Percentiles rank a stretch among this genome's conserved stretches.
Evolutionary conservation across 768 basidiomycete species (phyloP).

Genomic region (Pleurotus platypus): DNA sequence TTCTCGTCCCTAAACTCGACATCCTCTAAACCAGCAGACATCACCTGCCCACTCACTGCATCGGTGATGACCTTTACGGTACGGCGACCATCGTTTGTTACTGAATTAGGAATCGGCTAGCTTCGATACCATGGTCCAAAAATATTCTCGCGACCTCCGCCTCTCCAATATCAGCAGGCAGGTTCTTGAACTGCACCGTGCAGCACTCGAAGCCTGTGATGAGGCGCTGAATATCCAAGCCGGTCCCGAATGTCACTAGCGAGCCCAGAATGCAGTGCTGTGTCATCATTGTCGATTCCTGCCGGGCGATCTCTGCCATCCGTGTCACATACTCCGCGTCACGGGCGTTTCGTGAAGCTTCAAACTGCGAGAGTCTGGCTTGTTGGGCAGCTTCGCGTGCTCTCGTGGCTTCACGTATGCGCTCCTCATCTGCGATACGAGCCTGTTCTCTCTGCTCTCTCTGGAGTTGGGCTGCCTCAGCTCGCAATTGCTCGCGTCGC

Average conservation of each 20-base stretch:
- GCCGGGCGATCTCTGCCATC: slow-evolving; percentile 18
- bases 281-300: slow-evolving; percentile 39
- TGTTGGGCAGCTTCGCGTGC: too few species aligned
- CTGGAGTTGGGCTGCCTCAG: too few species aligned
- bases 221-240: slow-evolving; percentile 39
- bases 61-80: slow-evolving; percentile 40
- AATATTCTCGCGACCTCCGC: slow-evolving; percentile 42
- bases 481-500: too few species aligned
- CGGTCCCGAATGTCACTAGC: slow-evolving; percentile 48
- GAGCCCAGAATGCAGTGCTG: slow-evolving; percentile 40
- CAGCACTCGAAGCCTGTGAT: slow-evolving; percentile 52
- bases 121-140: slow-evolving; percentile 37
- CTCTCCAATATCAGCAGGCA: slow-evolving; percentile 35
- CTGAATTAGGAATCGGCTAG: slow-evolving; percentile 26
- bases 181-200: slow-evolving; percentile 39
- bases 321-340: slow-evolving; percentile 16
- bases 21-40: slow-evolving; percentile 44
- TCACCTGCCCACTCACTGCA: slow-evolving; percentile 32
- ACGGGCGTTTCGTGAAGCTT: slow-evolving; percentile 14
- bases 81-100: slow-evolving; percentile 18
- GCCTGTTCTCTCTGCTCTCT: too few species aligned
- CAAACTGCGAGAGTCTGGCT: too few species aligned
- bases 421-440: too few species aligned
- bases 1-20: slow-evolving; percentile 41
- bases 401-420: too few species aligned